Base-by-base conservation (phyloP, 202 grass and related monocot species). In the Carex arenaria region DNA sequence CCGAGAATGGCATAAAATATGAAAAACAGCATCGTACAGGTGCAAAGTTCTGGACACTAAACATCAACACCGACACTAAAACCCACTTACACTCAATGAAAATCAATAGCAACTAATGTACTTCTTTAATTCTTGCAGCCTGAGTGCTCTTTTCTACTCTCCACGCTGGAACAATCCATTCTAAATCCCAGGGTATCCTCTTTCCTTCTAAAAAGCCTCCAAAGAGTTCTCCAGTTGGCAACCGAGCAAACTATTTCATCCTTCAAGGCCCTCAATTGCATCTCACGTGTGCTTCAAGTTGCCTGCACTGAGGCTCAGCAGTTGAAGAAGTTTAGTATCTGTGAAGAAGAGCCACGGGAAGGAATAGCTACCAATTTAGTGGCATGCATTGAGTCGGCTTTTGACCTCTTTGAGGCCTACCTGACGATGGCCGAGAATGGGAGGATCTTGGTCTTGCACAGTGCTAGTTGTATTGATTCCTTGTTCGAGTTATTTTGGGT, bases 401-500 rank as follows among this genome's bases (percentile, higher is more conserved):
- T 98, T 85, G 90, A 87, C 36, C 88, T 98, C 83, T 98, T 98
- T 76, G 89, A 90, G 79, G 93, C 91, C 74, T 98, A 95, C 87
- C 49, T 90, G 62, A 84, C 86, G 75, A 87, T 95, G 85, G 92
- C 85, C 82, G 91, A 98, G 22, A 85, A 88, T 85, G 95, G 89
- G 62, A 93, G 80, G 70, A 74, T 43, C 72, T 69, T 86, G 72
- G 83, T 98, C 90, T 90, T 98, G 81, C 91, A 95, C 31, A 98
- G 90, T 84, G 76, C 83, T 20, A 90, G 80, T 61, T 98, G 90
- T 86, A 87, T 95, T 13, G 95, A 93, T 73, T 90, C 69, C 80
- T 87, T 98, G 84, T 98, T 98, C 79, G 91, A 93, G 67, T 87
- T 98, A 61, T 95, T 98, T 85, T 90, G 89, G 92, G 95, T 95